Percentiles rank a stretch among this genome's conserved stretches.
Evolutionary conservation across 1,284 basidiomycete genomes (phyloP).

Genomic region (Gymnopus androsaceus): DNA sequence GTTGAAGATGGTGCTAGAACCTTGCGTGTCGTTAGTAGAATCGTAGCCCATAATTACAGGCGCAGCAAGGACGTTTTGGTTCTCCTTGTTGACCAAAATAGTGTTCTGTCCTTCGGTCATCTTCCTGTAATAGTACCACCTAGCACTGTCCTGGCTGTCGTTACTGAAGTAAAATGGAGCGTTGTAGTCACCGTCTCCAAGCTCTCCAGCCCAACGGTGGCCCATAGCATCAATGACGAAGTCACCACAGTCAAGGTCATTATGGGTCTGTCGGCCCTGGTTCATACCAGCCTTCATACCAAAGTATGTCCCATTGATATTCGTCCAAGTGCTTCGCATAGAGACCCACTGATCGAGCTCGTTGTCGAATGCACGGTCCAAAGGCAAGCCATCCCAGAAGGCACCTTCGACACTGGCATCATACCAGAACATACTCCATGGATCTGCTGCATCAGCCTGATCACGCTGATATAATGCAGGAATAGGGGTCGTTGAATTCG

Average conservation of each 20-base stretch:
- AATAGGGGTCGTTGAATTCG: constrained; percentile 68
- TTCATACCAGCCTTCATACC: constrained; percentile 86
- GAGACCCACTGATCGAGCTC: constrained; percentile 80
- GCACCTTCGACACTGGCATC: constrained; percentile 81
- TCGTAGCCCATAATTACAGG: constrained; percentile 60
- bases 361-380: constrained; percentile 84
- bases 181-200: constrained; percentile 87
- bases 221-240: constrained; percentile 96
- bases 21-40: constrained; percentile 71
- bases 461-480: constrained; percentile 94
- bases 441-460: constrained; percentile 85
- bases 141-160: constrained; percentile 64
- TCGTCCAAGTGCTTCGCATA: constrained; percentile 93
- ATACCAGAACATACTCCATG: constrained; percentile 99
- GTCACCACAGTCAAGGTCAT: constrained; percentile 90
- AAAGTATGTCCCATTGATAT: constrained; percentile 80
- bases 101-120: constrained; percentile 98
- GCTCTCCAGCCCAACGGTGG: constrained; percentile 93
- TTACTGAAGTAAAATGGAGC: constrained; percentile 71
- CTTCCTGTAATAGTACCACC: constrained; percentile 96
- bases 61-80: constrained; percentile 79
- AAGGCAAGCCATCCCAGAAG: constrained; percentile 85
- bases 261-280: constrained; percentile 86
- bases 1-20: constrained; percentile 72
- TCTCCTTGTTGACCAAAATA: constrained; percentile 74